Evolutionary conservation across 2,329 filamentous ascomycete genomes (phyloP).

Genomic region (Cercospora berteroae): DNA sequence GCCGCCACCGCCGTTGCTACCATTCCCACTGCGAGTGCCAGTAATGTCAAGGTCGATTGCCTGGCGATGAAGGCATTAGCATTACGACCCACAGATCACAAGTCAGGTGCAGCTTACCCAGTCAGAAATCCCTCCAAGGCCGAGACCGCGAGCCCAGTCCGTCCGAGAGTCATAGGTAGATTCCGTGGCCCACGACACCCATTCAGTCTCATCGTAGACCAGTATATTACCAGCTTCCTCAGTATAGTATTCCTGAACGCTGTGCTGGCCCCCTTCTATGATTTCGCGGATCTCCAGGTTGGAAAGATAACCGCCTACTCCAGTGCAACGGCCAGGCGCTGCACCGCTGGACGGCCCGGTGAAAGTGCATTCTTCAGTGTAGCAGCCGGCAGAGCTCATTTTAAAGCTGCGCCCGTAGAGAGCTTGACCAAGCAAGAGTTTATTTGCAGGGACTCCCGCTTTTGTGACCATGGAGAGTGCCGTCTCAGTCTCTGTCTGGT

Average conservation of each 20-base stretch:
- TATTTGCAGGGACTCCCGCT: slow-evolving; percentile 20
- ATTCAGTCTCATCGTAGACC: slow-evolving; percentile 27
- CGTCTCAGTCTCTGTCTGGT: slow-evolving; percentile 28
- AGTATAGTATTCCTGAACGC: slow-evolving; percentile 1
- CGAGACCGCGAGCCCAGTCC: slow-evolving; percentile 25
- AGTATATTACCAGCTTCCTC: slow-evolving; percentile 12
- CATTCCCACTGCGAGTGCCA: slow-evolving; percentile 4
- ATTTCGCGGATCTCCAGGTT: slow-evolving; percentile 11
- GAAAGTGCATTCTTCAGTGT: slow-evolving; percentile 29
- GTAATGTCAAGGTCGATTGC: slow-evolving; percentile 33
- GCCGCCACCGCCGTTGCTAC: not conserved
- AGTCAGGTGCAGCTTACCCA: slow-evolving; percentile 33
- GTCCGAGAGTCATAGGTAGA: slow-evolving; percentile 29
- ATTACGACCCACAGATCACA: not conserved
- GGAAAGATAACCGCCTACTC: slow-evolving; percentile 5
- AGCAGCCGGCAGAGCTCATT: slow-evolving; percentile 34
- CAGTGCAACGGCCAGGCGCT: slow-evolving; percentile 32
- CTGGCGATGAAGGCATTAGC: not conserved
- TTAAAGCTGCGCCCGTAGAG: slow-evolving; percentile 42
- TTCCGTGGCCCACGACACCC: slow-evolving; percentile 29
- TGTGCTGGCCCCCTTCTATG: not conserved
- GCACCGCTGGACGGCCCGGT: slow-evolving; percentile 33
- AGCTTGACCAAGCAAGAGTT: slow-evolving; percentile 41
- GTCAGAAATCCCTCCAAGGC: slow-evolving; percentile 39
- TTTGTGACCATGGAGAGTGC: slow-evolving; percentile 26